Evolutionary conservation across 768 basidiomycete genomes (phyloP), one percentile per base, ranked within the genome.

Genomic region (Daedaleopsis nitida): DNA sequence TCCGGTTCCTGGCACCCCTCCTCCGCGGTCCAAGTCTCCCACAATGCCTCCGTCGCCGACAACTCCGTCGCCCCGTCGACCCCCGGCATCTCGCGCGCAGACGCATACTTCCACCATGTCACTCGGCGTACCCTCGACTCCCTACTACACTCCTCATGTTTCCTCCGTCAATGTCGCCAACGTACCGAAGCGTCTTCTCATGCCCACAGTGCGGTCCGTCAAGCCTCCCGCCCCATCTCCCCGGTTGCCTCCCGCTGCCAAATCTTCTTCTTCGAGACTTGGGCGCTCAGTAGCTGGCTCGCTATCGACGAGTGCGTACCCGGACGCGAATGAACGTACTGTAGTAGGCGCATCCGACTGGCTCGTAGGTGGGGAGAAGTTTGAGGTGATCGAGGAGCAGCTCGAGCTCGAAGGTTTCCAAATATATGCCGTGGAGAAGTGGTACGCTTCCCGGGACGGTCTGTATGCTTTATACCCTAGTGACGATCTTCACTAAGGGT

Each of bases 351-450:
- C 35, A 13, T 60, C 68, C 17, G 67, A 68, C 32, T 71, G 83
- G 82, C 73, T 84, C 17, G 79, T 78, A 1, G 69, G 75, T 11
- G 77, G 78, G 19, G 76, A 77, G 51, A 76, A 74, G 52, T 84
- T 87, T 62, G 79, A 81, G 66, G 72, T 84, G 57, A 78, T 79
- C 9, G 76, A 81, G 39, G 78, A 82, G 37, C 73, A 74, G 17
- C 66, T 86, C 49, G 75, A 84, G 48, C 69, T 91, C 23, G 69
- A 77, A 19, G 87, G 87, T 1, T 92, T 86, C 74, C 92, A 93
- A 75, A 79, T 94, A 58, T 94, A 93, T 70, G 92, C 91, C 0
- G 92, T 94, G 10, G 89, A 94, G 78, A 89, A 89, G 72, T 94
- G 92, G 91, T 86, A 68, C 59, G 74, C 65, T 21, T 50, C 17